Base-by-base conservation (phyloP, 352 stramenopile genomes). In the Sclerospora graminicola region DNA sequence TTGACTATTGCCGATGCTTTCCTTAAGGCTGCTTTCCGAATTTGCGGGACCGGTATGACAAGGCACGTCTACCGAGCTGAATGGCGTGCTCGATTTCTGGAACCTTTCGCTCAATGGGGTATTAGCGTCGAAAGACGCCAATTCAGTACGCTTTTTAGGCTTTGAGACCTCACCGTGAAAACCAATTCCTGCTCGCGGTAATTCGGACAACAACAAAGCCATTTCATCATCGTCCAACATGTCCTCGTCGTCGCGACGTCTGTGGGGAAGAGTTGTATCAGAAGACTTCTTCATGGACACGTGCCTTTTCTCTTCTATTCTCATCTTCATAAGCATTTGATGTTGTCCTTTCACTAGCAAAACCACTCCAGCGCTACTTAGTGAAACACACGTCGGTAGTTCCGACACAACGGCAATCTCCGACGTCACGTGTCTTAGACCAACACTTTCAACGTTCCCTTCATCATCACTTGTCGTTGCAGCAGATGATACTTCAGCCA, bases 11-110 rank as follows among this genome's bases (percentile, higher is more conserved):
- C 42, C 37, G 11, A 57, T 42, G 30, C 35, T 70, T 41, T 62
- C 61, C 53, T 47, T 72, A 30, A 43, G 45, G 45, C 45, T 56
- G 15, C 49, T 48, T 16, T 51, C 57, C 5, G 53, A 57, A n/a
- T 66, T 56, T 21, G 60, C 54, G 2, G 57, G 46, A 13, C 52
- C 62, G n/a, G 55, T 66, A 21, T 72, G 56, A 24, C 85, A 45
- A 5, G 77, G 62, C 41, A 70, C 54, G 10, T 88, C 73, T 3
- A 90, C 49, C 5, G 76, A 84, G 43, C 75, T 84, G 51, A 76
- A 90, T 10, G 79, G 67, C 8, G 66, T 84, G 47, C 66, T 85
- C 0, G 80, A 88, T 48, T 85, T 84, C n/a, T 82, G 72, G 45
- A 91, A 91, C 0, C 80, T 69, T 36, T 80, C 57, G 16, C 73